These are phyloP conservation scores for Ophiostoma pallidulum DNA, from an alignment of 2,329 filamentous ascomycete species.

Conservation along the genomic window DNA sequence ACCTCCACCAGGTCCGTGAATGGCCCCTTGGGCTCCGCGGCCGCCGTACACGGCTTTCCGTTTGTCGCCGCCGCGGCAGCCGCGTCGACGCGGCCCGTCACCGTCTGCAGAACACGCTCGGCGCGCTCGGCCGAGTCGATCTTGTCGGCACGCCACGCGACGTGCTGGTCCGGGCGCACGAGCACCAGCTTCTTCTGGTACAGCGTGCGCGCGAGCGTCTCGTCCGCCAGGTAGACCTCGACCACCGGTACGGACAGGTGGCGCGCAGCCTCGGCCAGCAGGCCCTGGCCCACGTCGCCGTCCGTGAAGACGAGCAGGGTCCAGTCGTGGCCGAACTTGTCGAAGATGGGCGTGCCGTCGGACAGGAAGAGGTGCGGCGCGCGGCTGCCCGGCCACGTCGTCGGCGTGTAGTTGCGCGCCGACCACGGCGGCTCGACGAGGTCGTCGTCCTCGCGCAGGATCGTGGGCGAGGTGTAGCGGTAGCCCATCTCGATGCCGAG, in stretches of 20 bases:
- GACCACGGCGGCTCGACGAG: not conserved
- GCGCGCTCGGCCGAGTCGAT: not conserved
- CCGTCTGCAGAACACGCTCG: conserved; percentile 1
- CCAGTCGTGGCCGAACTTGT: conserved; percentile 11
- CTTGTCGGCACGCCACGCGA: conserved; percentile 14
- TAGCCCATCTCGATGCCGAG: conserved; percentile 22
- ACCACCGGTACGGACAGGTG: conserved; percentile 5
- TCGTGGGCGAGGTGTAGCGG: conserved; percentile 12
- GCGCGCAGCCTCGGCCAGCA: not conserved
- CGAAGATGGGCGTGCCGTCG: conserved; percentile 13
- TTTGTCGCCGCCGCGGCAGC: too few relatives aligned
- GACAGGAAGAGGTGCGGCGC: conserved; percentile 14
- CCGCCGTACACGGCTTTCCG: not conserved
- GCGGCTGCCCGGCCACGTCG: conserved; percentile 14
- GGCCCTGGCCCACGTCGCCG: not conserved
- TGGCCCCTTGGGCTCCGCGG: not conserved
- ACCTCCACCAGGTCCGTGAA: not conserved
- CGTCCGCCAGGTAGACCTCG: conserved; percentile 4
- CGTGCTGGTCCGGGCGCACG: conserved; percentile 14
- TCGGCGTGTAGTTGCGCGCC: conserved; percentile 6
- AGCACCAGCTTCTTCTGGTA: conserved; percentile 14
- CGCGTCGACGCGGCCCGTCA: not conserved
- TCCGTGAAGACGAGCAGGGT: conserved; percentile 12
- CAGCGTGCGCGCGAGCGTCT: conserved; percentile 6
- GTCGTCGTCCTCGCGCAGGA: not conserved